A percentile compares a stretch with the other conserved stretches of the same genome.
Conservation (phyloP, 2,329 filamentous ascomycete genomes). For the Apiospora sp. region DNA sequence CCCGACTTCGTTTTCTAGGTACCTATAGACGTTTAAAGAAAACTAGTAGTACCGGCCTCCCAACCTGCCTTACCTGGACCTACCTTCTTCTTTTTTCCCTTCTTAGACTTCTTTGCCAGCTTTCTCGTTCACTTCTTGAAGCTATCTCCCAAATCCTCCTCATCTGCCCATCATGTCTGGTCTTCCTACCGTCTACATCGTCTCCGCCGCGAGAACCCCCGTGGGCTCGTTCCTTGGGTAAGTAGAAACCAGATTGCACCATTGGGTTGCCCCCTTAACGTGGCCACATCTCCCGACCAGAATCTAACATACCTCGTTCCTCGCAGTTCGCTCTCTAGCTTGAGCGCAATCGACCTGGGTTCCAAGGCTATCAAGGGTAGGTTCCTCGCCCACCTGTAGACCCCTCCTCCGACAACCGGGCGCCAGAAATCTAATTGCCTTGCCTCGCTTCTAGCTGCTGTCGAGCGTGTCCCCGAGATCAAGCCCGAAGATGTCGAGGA, state of each 20-base stretch:
- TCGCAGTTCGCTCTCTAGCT: constrained; percentile 82
- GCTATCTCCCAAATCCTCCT: neutral
- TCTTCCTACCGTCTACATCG: constrained; percentile 92
- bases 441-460: constrained; percentile 62
- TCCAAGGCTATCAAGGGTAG: constrained; percentile 91
- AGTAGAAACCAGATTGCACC: constrained; percentile 38
- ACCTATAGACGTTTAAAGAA: neutral
- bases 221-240: constrained; percentile 95
- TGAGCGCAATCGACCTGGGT: constrained; percentile 87
- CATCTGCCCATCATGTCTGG: constrained; percentile 69
- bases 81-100: neutral
- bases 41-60: neutral
- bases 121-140: constrained; percentile 16
- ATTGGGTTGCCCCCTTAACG: neutral
- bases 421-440: neutral
- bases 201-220: constrained; percentile 89
- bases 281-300: constrained; percentile 29
- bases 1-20: neutral
- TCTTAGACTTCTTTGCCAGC: neutral
- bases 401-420: constrained; percentile 50
- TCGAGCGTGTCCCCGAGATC: constrained; percentile 85
- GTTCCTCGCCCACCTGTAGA: constrained; percentile 49
- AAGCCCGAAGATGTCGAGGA: constrained; percentile 92
- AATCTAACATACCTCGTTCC: constrained; percentile 30
- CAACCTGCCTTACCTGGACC: neutral